phyloP scores from a whole-genome alignment of 768 basidiomycete species.

The Chalciporus pseudorubinellus region DNA sequence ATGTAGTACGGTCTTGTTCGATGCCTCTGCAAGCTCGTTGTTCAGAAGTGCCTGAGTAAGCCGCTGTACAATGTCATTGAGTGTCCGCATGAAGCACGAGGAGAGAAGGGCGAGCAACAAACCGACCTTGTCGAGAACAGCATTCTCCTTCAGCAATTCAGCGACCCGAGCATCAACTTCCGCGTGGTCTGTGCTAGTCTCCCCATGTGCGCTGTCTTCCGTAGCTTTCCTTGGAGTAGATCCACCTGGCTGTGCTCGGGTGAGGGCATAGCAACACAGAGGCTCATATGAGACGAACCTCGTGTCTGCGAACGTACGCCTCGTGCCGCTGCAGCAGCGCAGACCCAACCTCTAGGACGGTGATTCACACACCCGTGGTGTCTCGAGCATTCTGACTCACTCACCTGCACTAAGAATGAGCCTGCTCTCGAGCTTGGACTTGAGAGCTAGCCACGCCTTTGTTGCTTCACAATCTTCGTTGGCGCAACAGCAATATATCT shows the following conservation, averaged over 20 bases:
- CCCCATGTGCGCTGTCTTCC: constrained; percentile 8
- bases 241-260: constrained; percentile 15
- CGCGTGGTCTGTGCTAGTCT: constrained; percentile 10
- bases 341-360: constrained; percentile 75
- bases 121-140: constrained; percentile 46
- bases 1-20: constrained; percentile 68
- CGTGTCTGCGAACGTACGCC: constrained; percentile 73
- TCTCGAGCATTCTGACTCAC: constrained; percentile 38
- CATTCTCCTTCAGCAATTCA: constrained; percentile 53
- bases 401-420: constrained; percentile 84
- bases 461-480: constrained; percentile 63
- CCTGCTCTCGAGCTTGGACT: constrained; percentile 70
- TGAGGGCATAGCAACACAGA: constrained; percentile 12
- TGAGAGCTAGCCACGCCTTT: constrained; percentile 59
- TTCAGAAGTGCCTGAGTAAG: constrained; percentile 77
- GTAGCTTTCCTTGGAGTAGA: constrained; percentile 15
- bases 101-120: background rate
- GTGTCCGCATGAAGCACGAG: background rate
- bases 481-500: constrained; percentile 63
- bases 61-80: constrained; percentile 42
- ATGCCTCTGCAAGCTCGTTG: constrained; percentile 76
- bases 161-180: constrained; percentile 36
- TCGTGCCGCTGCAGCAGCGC: constrained; percentile 85
- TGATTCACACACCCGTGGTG: constrained; percentile 4
- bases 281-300: constrained; percentile 42